phyloP scores from a whole-genome alignment of 169 alveolate species.

The Eimeria falciformis region DNA sequence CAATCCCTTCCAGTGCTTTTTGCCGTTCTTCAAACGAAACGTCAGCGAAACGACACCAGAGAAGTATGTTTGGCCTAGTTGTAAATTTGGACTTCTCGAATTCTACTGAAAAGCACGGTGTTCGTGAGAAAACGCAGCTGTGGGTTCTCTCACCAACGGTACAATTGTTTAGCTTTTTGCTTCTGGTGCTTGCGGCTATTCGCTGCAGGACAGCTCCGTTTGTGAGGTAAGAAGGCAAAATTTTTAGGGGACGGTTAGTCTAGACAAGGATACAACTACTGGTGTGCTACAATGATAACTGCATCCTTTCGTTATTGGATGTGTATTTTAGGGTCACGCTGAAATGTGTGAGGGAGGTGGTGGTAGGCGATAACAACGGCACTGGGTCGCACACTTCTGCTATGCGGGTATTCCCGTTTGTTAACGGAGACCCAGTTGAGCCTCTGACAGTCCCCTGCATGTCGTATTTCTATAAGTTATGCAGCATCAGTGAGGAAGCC shows the following conservation, averaged over 20 bases:
- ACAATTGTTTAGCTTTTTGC: too few relatives aligned
- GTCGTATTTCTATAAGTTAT: slow-evolving; percentile 46
- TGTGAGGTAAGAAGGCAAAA: slow-evolving; percentile 13
- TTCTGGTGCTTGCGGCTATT: neutral
- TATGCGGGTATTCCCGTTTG: slow-evolving; percentile 54
- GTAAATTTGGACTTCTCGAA: too few relatives aligned
- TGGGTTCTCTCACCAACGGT: too few relatives aligned
- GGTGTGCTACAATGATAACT: neutral
- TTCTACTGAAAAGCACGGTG: too few relatives aligned
- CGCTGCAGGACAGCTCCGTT: slow-evolving; percentile 47
- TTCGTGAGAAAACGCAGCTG: too few relatives aligned
- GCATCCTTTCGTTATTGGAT: neutral
- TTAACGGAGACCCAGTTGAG: slow-evolving; percentile 21
- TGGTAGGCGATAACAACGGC: neutral
- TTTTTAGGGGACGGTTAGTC: neutral
- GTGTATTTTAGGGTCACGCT: slow-evolving; percentile 32
- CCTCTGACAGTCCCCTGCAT: slow-evolving; percentile 53
- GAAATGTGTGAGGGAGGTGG: slow-evolving; percentile 20
- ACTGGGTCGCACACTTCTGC: slow-evolving; percentile 17
- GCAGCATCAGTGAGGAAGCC: slow-evolving; percentile 33
- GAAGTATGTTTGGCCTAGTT: neutral
- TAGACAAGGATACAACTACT: neutral
- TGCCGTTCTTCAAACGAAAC: slow-evolving; percentile 37
- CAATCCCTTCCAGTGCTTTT: neutral
- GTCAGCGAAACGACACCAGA: slow-evolving; percentile 8